Percentiles rank a stretch among this genome's conserved stretches.
Evolutionary conservation across 2,329 filamentous ascomycete genomes (phyloP).

Genomic region (Beauveria sp.): DNA sequence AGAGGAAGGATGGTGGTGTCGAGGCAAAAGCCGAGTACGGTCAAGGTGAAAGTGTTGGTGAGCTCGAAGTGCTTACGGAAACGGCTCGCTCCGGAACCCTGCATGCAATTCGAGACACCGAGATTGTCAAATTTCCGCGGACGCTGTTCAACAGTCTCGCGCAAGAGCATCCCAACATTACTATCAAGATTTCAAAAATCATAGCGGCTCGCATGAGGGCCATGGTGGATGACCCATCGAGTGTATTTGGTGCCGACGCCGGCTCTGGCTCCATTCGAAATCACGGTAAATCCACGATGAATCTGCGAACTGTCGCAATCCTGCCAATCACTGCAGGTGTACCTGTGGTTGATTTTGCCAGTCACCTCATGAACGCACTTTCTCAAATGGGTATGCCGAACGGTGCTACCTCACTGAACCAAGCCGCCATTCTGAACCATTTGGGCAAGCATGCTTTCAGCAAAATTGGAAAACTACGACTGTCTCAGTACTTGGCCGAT

Average conservation of each 20-base stretch:
- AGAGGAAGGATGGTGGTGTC: constrained; percentile 73
- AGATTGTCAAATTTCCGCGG: constrained; percentile 90
- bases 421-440: constrained; percentile 89
- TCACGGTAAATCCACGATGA: constrained; percentile 76
- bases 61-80: constrained; percentile 94
- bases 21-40: constrained; percentile 87
- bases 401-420: constrained; percentile 85
- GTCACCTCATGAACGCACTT: constrained; percentile 77
- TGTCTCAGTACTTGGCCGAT: constrained; percentile 93
- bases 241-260: constrained; percentile 57
- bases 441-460: constrained; percentile 94
- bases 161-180: constrained; percentile 94
- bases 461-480: constrained; percentile 91
- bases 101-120: constrained; percentile 93
- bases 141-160: constrained; percentile 96
- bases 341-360: constrained; percentile 91
- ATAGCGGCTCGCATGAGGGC: constrained; percentile 92
- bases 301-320: constrained; percentile 86
- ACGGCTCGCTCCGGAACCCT: constrained; percentile 83
- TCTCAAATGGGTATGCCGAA: constrained; percentile 83
- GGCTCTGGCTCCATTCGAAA: constrained; percentile 43
- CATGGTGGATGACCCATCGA: constrained; percentile 72
- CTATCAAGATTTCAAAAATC: constrained; percentile 98
- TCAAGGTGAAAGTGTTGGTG: constrained; percentile 94
- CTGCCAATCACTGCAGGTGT: constrained; percentile 86